These are phyloP conservation scores for Colletotrichum sp. DNA, from an alignment of 2,329 filamentous ascomycete species.

Conservation along the genomic window DNA sequence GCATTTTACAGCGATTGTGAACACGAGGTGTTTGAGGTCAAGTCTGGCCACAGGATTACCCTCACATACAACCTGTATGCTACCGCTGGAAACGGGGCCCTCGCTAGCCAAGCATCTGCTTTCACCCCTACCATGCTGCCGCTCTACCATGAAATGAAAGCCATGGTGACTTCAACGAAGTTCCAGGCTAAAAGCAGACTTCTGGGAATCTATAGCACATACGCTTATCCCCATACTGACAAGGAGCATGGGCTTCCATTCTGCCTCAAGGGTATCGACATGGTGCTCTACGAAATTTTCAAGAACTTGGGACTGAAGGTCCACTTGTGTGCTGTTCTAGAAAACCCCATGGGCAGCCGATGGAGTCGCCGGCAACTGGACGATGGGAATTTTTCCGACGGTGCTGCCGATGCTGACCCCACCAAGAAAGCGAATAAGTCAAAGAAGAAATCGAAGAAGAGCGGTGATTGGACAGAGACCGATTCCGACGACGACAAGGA, in stretches of 20 bases:
- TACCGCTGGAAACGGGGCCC: conserved; percentile 19
- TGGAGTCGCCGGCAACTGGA: accelerated
- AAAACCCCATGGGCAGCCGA: neutral
- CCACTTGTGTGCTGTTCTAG: neutral
- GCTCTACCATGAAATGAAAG: neutral
- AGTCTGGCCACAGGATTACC: conserved; percentile 56
- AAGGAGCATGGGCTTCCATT: neutral
- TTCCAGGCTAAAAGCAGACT: neutral
- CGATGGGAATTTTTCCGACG: neutral
- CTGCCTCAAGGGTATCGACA: neutral
- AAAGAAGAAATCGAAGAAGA: neutral
- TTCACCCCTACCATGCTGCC: neutral
- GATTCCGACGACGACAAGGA: neutral
- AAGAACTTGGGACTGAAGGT: neutral
- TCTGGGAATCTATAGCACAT: neutral
- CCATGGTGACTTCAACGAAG: neutral
- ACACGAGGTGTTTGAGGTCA: conserved; percentile 57
- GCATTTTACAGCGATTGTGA: conserved; percentile 60
- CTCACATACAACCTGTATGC: conserved; percentile 65
- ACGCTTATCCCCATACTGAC: neutral
- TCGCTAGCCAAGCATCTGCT: accelerated
- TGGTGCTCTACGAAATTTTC: neutral
- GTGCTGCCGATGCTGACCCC: neutral
- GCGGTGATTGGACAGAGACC: neutral
- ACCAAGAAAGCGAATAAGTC: accelerated